These are phyloP conservation scores for Boletus patriciae DNA, from an alignment of 768 basidiomycete species.

Conservation along the genomic window DNA sequence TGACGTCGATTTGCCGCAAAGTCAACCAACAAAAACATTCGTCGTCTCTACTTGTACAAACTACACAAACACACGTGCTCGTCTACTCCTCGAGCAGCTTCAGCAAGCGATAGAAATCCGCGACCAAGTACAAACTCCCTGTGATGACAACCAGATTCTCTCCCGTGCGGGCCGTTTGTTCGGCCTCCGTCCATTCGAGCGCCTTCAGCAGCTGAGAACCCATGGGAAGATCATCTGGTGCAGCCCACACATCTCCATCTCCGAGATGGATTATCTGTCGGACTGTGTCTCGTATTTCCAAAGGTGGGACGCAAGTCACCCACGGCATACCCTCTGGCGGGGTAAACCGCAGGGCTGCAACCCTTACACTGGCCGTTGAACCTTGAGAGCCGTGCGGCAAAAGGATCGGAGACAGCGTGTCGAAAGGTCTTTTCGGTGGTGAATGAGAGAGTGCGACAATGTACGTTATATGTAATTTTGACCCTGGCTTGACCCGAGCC, in stretches of 20 bases:
- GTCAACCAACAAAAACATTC: neutral
- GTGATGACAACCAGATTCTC: slow-evolving; percentile 67
- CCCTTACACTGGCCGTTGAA: slow-evolving; percentile 36
- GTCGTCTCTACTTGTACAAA: neutral
- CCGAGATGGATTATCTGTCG: slow-evolving; percentile 38
- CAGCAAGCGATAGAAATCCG: slow-evolving; percentile 79
- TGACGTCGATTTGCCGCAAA: neutral
- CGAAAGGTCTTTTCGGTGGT: slow-evolving; percentile 74
- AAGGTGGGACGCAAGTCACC: slow-evolving; percentile 65
- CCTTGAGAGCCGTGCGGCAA: slow-evolving; percentile 34
- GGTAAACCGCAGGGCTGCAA: slow-evolving; percentile 64
- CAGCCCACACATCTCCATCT: slow-evolving; percentile 48
- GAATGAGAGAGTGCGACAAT: slow-evolving; percentile 84
- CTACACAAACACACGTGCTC: neutral
- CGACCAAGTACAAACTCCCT: slow-evolving; percentile 93
- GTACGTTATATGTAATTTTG: slow-evolving; percentile 55
- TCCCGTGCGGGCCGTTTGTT: slow-evolving; percentile 3
- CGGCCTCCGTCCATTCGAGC: slow-evolving; percentile 43
- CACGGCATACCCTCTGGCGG: slow-evolving; percentile 94
- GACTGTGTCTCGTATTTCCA: slow-evolving; percentile 50
- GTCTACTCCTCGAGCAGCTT: slow-evolving; percentile 11
- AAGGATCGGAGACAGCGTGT: slow-evolving; percentile 72
- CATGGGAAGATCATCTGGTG: slow-evolving; percentile 35
- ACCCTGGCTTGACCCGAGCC: slow-evolving; percentile 20
- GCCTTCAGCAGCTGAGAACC: slow-evolving; percentile 45